Percentiles rank a stretch among this genome's conserved stretches.
Conservation (phyloP, 2,329 filamentous ascomycete genomes). For the Beauveria medogensis region DNA sequence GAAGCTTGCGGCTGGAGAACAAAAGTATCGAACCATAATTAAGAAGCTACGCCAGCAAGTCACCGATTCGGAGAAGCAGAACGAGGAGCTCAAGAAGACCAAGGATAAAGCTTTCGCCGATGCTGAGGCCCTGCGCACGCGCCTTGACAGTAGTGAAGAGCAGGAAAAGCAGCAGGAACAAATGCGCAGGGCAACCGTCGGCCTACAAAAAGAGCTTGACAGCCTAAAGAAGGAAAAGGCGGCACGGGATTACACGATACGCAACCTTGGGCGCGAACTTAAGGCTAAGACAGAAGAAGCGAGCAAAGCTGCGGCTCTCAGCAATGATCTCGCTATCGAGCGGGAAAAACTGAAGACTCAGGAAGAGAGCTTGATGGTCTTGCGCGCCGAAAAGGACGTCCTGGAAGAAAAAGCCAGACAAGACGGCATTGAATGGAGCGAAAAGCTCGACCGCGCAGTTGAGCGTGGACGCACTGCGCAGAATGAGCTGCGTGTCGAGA, state of each 20-base stretch:
- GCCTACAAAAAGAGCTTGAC: slow-evolving; percentile 30
- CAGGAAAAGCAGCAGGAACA: slow-evolving; percentile 47
- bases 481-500: slow-evolving; percentile 71
- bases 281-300: slow-evolving; percentile 57
- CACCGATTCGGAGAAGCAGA: slow-evolving; percentile 56
- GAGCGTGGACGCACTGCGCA: slow-evolving; percentile 63
- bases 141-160: slow-evolving; percentile 41
- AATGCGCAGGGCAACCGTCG: slow-evolving; percentile 46
- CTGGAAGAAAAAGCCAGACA: slow-evolving; percentile 60
- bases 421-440: slow-evolving; percentile 63
- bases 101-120: slow-evolving; percentile 52
- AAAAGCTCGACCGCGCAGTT: slow-evolving; percentile 63
- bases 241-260: slow-evolving; percentile 55
- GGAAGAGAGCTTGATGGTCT: slow-evolving; percentile 50
- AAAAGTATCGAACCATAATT: slow-evolving; percentile 74
- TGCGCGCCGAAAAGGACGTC: slow-evolving; percentile 73
- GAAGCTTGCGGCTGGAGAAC: slow-evolving; percentile 75
- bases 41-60: slow-evolving; percentile 69
- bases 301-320: slow-evolving; percentile 57
- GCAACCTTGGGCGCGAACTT: slow-evolving; percentile 61
- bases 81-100: slow-evolving; percentile 49
- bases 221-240: slow-evolving; percentile 42
- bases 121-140: slow-evolving; percentile 35
- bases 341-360: slow-evolving; percentile 50
- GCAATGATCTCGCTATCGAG: slow-evolving; percentile 58